These are phyloP conservation scores for Penicillium lividum DNA, from an alignment of 495 filamentous ascomycete species.

Conservation along the genomic window DNA sequence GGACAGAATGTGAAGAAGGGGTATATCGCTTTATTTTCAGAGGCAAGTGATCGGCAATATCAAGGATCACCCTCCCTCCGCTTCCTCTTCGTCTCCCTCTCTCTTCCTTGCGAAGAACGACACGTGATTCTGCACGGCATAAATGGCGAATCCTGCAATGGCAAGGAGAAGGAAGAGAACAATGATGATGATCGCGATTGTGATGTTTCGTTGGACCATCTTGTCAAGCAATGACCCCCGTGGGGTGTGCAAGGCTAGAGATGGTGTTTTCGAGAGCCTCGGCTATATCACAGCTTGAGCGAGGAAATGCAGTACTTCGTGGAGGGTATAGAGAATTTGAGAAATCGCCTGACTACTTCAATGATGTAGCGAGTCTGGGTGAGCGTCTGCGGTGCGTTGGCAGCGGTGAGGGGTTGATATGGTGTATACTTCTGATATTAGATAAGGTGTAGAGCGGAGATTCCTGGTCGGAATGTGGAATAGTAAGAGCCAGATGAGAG, in stretches of 20 bases:
- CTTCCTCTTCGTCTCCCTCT: constrained; percentile 46
- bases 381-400: neutral
- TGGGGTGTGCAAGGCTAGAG: neutral
- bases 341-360: neutral
- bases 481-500: neutral
- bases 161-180: constrained; percentile 73
- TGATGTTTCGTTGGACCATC: constrained; percentile 62
- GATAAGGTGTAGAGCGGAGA: neutral
- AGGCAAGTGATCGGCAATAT: neutral
- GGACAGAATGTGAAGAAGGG: neutral
- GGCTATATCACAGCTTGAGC: neutral
- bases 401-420: neutral
- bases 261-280: neutral
- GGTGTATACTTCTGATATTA: neutral
- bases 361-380: neutral
- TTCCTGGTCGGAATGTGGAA: neutral
- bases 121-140: constrained; percentile 49
- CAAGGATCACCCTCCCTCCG: constrained; percentile 27
- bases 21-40: neutral
- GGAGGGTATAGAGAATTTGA: neutral
- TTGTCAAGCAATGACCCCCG: neutral
- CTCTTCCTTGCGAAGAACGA: constrained; percentile 39
- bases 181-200: constrained; percentile 82
- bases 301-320: neutral
- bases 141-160: constrained; percentile 69